Conservation (phyloP, 257 asterid genomes). For the Solanum sejunctum region DNA sequence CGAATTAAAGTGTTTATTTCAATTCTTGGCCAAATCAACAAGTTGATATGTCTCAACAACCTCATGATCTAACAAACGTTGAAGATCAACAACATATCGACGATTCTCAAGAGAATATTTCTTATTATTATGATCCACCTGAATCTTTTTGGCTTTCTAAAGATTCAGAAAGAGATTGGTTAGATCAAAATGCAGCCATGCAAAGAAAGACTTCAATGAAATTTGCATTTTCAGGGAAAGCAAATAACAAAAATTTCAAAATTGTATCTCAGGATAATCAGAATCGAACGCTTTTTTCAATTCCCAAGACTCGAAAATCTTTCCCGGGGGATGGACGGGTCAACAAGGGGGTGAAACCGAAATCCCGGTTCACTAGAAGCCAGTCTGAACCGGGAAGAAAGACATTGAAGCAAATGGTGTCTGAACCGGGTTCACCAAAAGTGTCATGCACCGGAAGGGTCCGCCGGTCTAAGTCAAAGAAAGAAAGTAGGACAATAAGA, state of each 20-base stretch:
- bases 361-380: slow-evolving; percentile 3
- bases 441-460: slow-evolving; percentile 41
- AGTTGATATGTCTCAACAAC: neutral
- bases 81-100: neutral
- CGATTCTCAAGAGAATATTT: neutral
- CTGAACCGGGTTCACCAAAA: slow-evolving; percentile 38
- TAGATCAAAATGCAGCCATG: slow-evolving; percentile 1
- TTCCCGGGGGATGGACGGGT: neutral
- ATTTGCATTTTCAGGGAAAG: neutral
- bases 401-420: neutral
- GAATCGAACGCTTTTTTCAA: neutral
- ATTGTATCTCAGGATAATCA: neutral
- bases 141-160: neutral
- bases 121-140: neutral
- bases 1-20: neutral
- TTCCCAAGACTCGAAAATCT: neutral
- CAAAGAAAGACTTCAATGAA: neutral
- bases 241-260: neutral
- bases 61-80: neutral
- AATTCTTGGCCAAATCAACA: too few relatives aligned
- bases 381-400: slow-evolving; percentile 37
- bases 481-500: slow-evolving; percentile 6
- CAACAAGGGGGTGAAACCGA: neutral
- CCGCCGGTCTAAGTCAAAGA: slow-evolving; percentile 12
- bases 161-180: slow-evolving; percentile 1